These are phyloP conservation scores for Torulaspora microellipsoides DNA, from an alignment of 805 yeast species.

Conservation along the genomic window DNA sequence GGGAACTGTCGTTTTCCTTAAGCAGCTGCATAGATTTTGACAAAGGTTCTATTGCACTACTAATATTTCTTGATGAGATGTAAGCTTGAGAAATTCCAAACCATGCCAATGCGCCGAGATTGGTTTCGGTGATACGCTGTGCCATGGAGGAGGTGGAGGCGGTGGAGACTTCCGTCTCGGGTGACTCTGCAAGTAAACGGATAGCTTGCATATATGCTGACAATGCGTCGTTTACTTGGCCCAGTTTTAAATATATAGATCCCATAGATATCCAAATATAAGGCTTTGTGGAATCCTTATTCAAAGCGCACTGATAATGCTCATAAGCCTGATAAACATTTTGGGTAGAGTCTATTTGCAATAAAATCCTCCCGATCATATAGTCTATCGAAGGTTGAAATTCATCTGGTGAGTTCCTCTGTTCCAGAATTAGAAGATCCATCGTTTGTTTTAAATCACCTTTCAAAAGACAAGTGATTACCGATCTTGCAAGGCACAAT, in stretches of 20 bases:
- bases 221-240: slow-evolving; percentile 60
- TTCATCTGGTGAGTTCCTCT: slow-evolving; percentile 4
- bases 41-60: slow-evolving; percentile 22
- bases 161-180: slow-evolving; percentile 4
- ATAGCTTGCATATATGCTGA: slow-evolving; percentile 67
- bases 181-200: slow-evolving; percentile 30
- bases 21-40: slow-evolving; percentile 17
- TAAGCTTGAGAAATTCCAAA: slow-evolving; percentile 30
- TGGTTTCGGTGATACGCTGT: neutral
- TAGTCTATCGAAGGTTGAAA: slow-evolving; percentile 13
- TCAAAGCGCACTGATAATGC: slow-evolving; percentile 20
- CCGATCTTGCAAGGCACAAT: slow-evolving; percentile 11
- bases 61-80: slow-evolving; percentile 16
- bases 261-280: slow-evolving; percentile 67
- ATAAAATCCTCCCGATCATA: slow-evolving; percentile 15
- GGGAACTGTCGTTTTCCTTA: slow-evolving; percentile 12
- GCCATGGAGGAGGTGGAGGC: slow-evolving; percentile 2
- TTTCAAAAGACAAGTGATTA: slow-evolving; percentile 9
- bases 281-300: slow-evolving; percentile 32
- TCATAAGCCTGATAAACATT: slow-evolving; percentile 20
- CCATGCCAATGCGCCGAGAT: slow-evolving; percentile 27
- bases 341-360: slow-evolving; percentile 11
- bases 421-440: slow-evolving; percentile 9
- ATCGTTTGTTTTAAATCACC: slow-evolving; percentile 2
- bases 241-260: slow-evolving; percentile 50